A percentile compares a stretch with the other conserved stretches of the same genome.
Evolutionary conservation across 2,329 filamentous ascomycete genomes (phyloP).

Genomic region (Pestalotiopsis sp.): DNA sequence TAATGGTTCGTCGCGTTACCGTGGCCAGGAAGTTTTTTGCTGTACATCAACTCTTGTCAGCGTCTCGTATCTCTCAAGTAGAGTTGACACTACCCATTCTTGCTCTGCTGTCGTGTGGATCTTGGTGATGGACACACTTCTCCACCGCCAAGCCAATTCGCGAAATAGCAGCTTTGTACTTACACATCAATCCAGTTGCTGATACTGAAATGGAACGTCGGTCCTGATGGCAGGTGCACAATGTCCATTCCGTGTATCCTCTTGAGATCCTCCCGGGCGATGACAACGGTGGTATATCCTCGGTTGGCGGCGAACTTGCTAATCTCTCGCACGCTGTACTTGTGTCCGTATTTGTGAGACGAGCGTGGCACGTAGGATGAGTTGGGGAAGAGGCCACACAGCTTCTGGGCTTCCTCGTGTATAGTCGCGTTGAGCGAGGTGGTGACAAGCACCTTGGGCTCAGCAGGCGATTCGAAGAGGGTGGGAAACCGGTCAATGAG

Average conservation of each 20-base stretch:
- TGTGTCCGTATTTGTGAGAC: slow-evolving; percentile 80
- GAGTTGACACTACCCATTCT: slow-evolving; percentile 22
- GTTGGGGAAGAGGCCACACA: slow-evolving; percentile 85
- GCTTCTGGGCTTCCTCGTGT: slow-evolving; percentile 77
- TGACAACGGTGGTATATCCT: slow-evolving; percentile 79
- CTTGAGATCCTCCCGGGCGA: slow-evolving; percentile 90
- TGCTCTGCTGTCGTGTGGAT: slow-evolving; percentile 1
- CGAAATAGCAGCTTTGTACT: neutral
- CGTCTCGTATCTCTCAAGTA: slow-evolving; percentile 83
- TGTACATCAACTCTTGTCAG: neutral
- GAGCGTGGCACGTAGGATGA: slow-evolving; percentile 84
- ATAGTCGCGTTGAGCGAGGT: slow-evolving; percentile 88
- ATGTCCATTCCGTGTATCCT: slow-evolving; percentile 80
- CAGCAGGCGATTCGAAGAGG: slow-evolving; percentile 60
- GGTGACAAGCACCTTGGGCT: slow-evolving; percentile 88
- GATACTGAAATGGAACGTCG: slow-evolving; percentile 91
- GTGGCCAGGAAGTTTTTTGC: slow-evolving; percentile 82
- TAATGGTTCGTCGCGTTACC: slow-evolving; percentile 87
- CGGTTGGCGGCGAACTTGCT: slow-evolving; percentile 80
- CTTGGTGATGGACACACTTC: neutral
- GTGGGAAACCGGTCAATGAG: slow-evolving; percentile 63
- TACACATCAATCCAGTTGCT: slow-evolving; percentile 53
- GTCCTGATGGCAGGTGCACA: slow-evolving; percentile 80
- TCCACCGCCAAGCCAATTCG: neutral
- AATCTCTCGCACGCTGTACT: slow-evolving; percentile 92